phyloP scores from a whole-genome alignment of 345 rosid species.

The Arabis alpina region DNA sequence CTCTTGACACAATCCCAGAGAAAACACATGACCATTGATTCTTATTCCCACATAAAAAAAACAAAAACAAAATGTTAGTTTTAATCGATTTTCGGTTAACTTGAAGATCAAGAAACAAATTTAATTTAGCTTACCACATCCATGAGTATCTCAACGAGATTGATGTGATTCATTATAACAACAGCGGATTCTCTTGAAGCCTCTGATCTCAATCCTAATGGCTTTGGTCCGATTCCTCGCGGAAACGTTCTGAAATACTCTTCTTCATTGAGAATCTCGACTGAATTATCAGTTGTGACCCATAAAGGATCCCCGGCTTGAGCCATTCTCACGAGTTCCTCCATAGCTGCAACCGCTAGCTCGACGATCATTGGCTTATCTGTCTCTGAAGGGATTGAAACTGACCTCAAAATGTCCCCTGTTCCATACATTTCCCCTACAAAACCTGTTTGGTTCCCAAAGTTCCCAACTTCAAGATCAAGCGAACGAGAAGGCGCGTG shows the following conservation, averaged over 20 bases:
- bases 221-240: slow-evolving; percentile 82
- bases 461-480: slow-evolving; percentile 61
- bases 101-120: not conserved
- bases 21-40: slow-evolving; percentile 92
- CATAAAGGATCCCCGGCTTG: slow-evolving; percentile 81
- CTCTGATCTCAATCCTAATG: slow-evolving; percentile 76
- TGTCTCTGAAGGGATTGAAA: slow-evolving; percentile 63
- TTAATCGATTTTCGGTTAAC: not conserved
- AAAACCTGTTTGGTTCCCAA: slow-evolving; percentile 65
- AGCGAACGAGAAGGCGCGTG: slow-evolving; percentile 63
- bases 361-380: slow-evolving; percentile 94
- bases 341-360: slow-evolving; percentile 98
- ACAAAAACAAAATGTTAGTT: not conserved
- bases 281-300: slow-evolving; percentile 54
- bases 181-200: slow-evolving; percentile 87
- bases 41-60: slow-evolving; percentile 44
- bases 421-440: slow-evolving; percentile 87
- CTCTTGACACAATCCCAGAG: slow-evolving; percentile 90
- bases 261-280: slow-evolving; percentile 70
- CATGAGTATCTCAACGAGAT: slow-evolving; percentile 96
- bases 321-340: slow-evolving; percentile 87
- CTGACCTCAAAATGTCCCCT: slow-evolving; percentile 57
- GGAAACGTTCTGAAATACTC: slow-evolving; percentile 88
- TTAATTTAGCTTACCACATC: slow-evolving; percentile 62
- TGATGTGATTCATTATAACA: slow-evolving; percentile 85